Conservation (phyloP, 495 filamentous ascomycete genomes). For the Lasiosphaeria hispida region DNA sequence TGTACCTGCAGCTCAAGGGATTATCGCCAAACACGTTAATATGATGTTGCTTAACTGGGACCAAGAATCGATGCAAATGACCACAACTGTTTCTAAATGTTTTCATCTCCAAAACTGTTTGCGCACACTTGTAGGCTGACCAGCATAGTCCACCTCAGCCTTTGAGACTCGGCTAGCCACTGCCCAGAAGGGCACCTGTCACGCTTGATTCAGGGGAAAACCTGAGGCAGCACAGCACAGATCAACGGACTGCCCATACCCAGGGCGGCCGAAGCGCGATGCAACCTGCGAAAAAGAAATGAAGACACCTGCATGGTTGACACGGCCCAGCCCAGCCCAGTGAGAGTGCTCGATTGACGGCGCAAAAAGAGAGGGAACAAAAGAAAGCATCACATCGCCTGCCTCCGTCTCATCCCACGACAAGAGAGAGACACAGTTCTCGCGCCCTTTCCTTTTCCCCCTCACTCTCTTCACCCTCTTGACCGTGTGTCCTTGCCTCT, state of each 20-base stretch:
- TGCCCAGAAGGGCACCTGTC: background rate
- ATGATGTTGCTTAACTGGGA: background rate
- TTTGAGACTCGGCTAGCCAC: background rate
- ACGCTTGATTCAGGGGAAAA: slow-evolving; percentile 10
- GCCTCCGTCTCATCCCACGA: background rate
- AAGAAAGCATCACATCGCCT: too few species aligned
- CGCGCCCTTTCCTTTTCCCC: background rate
- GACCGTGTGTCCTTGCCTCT: background rate
- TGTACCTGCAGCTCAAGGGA: slow-evolving; percentile 6
- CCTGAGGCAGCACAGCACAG: slow-evolving; percentile 7
- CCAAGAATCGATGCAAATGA: too few species aligned
- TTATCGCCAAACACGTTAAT: background rate
- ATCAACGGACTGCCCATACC: background rate
- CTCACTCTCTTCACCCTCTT: background rate
- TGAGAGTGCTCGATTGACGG: too few species aligned
- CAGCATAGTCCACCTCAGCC: background rate
- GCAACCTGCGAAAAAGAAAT: background rate
- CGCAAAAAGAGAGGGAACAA: too few species aligned
- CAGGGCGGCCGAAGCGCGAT: slow-evolving; percentile 10
- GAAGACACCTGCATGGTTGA: too few species aligned
- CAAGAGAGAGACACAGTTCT: background rate
- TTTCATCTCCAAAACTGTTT: too few species aligned
- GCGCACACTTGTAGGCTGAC: too few species aligned
- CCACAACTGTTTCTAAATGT: too few species aligned
- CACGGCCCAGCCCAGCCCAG: too few species aligned